Percentiles rank a stretch among this genome's conserved stretches.
These are phyloP conservation scores for Suhomyces faveliae DNA, from an alignment of 805 yeast genomes.

Conservation along the genomic window DNA sequence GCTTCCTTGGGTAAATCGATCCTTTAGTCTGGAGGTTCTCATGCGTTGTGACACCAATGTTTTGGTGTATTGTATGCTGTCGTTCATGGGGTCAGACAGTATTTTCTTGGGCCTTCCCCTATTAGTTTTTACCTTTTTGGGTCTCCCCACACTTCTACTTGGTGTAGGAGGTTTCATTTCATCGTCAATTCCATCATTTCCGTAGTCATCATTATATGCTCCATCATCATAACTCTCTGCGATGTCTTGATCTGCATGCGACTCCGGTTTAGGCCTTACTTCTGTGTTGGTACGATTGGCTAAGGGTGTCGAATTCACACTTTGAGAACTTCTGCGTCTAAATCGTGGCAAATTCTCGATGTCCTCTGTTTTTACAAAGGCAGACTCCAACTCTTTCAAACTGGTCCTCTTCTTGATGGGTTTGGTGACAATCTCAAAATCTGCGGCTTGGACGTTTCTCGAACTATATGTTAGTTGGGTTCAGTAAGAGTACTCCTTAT, in stretches of 20 bases:
- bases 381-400: slow-evolving; percentile 23
- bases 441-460: slow-evolving; percentile 17
- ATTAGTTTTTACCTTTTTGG: slow-evolving; percentile 4
- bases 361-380: slow-evolving; percentile 21
- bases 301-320: neutral
- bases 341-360: slow-evolving; percentile 18
- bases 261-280: neutral
- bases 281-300: neutral
- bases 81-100: slow-evolving; percentile 1
- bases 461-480: slow-evolving; percentile 17
- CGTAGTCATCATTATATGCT: neutral
- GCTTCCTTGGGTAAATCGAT: neutral
- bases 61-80: slow-evolving; percentile 10
- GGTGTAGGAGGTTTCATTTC: slow-evolving; percentile 1
- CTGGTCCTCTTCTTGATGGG: slow-evolving; percentile 7
- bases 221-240: neutral
- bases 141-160: slow-evolving; percentile 3
- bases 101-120: slow-evolving; percentile 3
- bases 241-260: neutral
- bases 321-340: slow-evolving; percentile 7
- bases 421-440: slow-evolving; percentile 15
- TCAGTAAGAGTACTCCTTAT: neutral
- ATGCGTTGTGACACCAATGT: slow-evolving; percentile 7
- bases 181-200: neutral
- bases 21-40: neutral